phyloP scores from a whole-genome alignment of 768 basidiomycete genomes.

The Pleurotus platypus region DNA sequence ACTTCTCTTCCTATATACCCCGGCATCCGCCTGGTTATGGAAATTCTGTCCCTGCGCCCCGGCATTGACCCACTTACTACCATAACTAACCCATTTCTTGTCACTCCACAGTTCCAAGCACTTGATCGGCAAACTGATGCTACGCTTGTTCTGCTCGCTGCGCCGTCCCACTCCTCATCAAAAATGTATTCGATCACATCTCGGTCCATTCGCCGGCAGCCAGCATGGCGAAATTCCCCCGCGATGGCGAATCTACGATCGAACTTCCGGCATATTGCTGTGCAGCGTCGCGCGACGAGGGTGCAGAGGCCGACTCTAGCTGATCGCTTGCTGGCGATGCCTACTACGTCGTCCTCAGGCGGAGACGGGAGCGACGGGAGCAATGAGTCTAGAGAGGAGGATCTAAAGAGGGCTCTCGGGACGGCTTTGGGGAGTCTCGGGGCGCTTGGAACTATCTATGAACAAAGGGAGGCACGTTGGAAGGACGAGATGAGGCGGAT shows the following conservation, averaged over 20 bases:
- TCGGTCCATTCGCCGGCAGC: slow-evolving; percentile 62
- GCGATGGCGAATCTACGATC: slow-evolving; percentile 50
- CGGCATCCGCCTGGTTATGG: slow-evolving; percentile 18
- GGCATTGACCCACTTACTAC: slow-evolving; percentile 5
- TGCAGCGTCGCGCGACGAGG: slow-evolving; percentile 47
- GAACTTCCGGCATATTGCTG: slow-evolving; percentile 57
- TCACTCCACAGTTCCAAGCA: slow-evolving; percentile 58
- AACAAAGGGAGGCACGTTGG: slow-evolving; percentile 67
- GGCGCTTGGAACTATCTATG: slow-evolving; percentile 61
- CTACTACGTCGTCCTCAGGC: slow-evolving; percentile 35
- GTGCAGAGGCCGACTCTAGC: slow-evolving; percentile 39
- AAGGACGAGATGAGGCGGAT: slow-evolving; percentile 65
- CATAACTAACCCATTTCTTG: neutral
- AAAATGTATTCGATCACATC: slow-evolving; percentile 64
- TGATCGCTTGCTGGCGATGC: slow-evolving; percentile 45
- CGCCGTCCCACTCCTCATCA: slow-evolving; percentile 63
- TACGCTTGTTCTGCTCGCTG: slow-evolving; percentile 69
- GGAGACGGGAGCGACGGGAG: slow-evolving; percentile 56
- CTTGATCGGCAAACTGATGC: slow-evolving; percentile 80
- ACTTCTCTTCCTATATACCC: neutral
- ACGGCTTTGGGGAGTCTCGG: slow-evolving; percentile 65
- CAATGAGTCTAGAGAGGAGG: slow-evolving; percentile 53
- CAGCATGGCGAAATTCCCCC: slow-evolving; percentile 39
- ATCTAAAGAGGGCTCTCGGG: slow-evolving; percentile 65
- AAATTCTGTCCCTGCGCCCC: slow-evolving; percentile 23